These are phyloP conservation scores for Trichoderma parareesei DNA, from an alignment of 495 filamentous ascomycete species.

Conservation along the genomic window DNA sequence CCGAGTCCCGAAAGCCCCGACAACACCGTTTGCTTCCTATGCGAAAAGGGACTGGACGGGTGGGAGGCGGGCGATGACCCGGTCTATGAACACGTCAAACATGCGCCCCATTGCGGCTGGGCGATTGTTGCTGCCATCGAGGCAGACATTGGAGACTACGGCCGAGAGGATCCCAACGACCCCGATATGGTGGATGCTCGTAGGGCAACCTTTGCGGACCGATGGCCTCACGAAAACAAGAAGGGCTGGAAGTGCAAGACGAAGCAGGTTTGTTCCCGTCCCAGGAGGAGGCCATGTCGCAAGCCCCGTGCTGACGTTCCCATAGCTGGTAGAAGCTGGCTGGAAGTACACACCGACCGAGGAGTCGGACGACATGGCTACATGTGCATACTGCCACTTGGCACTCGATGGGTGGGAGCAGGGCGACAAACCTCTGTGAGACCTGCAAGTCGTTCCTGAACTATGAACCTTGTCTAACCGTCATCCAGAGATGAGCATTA, in stretches of 20 bases:
- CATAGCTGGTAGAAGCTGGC: conserved; percentile 79
- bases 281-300: not conserved
- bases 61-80: conserved; percentile 85
- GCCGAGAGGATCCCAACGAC: conserved; percentile 63
- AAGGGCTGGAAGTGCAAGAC: conserved; percentile 81
- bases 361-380: conserved; percentile 75
- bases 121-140: conserved; percentile 71
- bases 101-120: conserved; percentile 78
- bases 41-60: conserved; percentile 68
- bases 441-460: conserved; percentile 11
- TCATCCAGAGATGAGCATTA: conserved; percentile 71
- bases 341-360: conserved; percentile 85
- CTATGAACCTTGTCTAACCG: conserved; percentile 18
- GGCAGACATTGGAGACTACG: conserved; percentile 52
- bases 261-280: conserved; percentile 54
- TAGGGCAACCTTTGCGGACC: conserved; percentile 63
- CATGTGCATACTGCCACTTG: conserved; percentile 79
- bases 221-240: conserved; percentile 87
- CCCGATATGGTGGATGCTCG: conserved; percentile 66
- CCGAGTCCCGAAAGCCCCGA: conserved; percentile 67
- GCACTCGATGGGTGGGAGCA: conserved; percentile 88
- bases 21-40: conserved; percentile 85
- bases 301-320: conserved; percentile 18
- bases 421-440: conserved; percentile 77
- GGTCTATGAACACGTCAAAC: conserved; percentile 72